phyloP scores from a whole-genome alignment of 768 basidiomycete genomes.

The Russula olivacea region DNA sequence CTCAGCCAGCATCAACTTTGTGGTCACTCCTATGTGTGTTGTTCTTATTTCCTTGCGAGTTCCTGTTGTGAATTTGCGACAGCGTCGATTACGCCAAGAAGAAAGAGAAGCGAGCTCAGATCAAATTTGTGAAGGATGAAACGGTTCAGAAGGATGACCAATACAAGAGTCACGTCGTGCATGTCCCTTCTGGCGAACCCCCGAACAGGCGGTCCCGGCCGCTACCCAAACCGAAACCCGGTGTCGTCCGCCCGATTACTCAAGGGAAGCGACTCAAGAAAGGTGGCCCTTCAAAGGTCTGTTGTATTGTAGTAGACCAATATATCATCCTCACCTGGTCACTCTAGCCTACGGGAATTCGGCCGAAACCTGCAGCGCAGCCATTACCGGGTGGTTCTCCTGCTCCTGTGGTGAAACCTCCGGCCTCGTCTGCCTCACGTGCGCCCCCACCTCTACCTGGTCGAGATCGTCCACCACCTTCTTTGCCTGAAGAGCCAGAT shows the following conservation, averaged over 20 bases:
- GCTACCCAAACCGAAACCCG: conserved; percentile 80
- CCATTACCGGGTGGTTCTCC: conserved; percentile 57
- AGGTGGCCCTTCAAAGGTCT: conserved; percentile 59
- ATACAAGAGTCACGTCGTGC: conserved; percentile 92
- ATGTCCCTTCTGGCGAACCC: conserved; percentile 84
- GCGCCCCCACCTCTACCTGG: conserved; percentile 41
- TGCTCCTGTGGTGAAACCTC: conserved; percentile 34
- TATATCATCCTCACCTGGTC: conserved; percentile 3
- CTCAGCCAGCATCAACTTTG: conserved; percentile 64
- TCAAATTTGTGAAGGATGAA: conserved; percentile 89
- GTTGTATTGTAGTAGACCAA: conserved; percentile 6
- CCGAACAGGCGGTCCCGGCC: conserved; percentile 76
- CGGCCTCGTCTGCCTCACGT: conserved; percentile 39
- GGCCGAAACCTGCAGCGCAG: conserved; percentile 52
- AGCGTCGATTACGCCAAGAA: conserved; percentile 93
- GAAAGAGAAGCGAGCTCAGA: conserved; percentile 87
- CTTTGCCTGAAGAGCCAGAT: conserved; percentile 52
- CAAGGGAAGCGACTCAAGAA: conserved; percentile 73
- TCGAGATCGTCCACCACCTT: conserved; percentile 46
- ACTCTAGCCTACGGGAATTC: conserved; percentile 28
- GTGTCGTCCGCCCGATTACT: conserved; percentile 78
- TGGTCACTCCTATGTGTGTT: conserved; percentile 72
- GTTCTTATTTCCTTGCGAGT: not conserved
- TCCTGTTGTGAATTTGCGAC: not conserved
- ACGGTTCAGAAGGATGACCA: conserved; percentile 66